These are phyloP conservation scores for Zasmidium citrigriseum DNA, from an alignment of 2,329 filamentous ascomycete species.

Conservation along the genomic window DNA sequence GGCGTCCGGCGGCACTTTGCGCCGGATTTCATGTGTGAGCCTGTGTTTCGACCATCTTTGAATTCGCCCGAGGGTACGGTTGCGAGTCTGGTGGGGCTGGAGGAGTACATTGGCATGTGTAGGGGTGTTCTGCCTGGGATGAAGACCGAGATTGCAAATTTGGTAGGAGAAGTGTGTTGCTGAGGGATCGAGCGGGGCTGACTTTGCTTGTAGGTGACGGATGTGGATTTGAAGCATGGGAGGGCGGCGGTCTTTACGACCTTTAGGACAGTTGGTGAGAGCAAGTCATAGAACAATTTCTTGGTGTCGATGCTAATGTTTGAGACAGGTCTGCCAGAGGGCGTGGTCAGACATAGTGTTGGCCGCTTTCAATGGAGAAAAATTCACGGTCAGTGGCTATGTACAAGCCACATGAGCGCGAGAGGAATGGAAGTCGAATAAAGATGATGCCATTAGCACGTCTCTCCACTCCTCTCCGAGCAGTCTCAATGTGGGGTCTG, in stretches of 20 bases:
- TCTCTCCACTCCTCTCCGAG: too few relatives aligned
- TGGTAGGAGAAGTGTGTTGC: too few relatives aligned
- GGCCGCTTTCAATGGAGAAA: background rate
- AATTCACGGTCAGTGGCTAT: background rate
- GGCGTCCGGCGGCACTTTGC: background rate
- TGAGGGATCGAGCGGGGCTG: too few relatives aligned
- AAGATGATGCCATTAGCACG: too few relatives aligned
- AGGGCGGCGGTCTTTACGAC: background rate
- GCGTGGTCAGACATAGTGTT: background rate
- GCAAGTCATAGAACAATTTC: too few relatives aligned
- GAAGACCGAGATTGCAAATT: background rate
- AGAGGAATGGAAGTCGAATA: background rate
- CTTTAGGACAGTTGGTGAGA: background rate
- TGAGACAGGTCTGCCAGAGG: background rate
- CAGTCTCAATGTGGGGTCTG: too few relatives aligned
- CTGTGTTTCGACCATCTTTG: background rate
- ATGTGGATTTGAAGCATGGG: background rate
- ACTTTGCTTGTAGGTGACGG: too few relatives aligned
- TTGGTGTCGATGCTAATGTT: too few relatives aligned
- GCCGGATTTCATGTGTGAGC: background rate
- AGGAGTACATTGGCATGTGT: background rate
- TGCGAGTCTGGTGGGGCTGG: background rate
- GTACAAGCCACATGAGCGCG: background rate
- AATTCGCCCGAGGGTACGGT: background rate
- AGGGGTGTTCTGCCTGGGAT: background rate